These are phyloP conservation scores for Hirschioporus abietinus DNA, from an alignment of 768 basidiomycete genomes.

Conservation along the genomic window DNA sequence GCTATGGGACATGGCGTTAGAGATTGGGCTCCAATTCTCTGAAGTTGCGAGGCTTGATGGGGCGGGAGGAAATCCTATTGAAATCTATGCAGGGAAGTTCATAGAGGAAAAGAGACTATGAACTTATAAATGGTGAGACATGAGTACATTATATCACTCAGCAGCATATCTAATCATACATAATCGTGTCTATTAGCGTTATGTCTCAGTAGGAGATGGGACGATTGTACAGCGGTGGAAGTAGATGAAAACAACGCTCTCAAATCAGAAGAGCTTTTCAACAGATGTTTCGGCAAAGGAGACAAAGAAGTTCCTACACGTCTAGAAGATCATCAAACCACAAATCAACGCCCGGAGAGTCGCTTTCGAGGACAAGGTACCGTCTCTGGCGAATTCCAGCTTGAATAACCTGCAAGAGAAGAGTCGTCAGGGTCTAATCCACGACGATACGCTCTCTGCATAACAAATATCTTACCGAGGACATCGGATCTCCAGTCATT, in stretches of 20 bases:
- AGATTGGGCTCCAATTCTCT: constrained; percentile 50
- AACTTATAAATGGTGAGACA: constrained; percentile 17
- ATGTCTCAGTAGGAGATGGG: constrained; percentile 4
- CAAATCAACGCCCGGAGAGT: background rate
- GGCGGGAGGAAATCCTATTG: constrained; percentile 57
- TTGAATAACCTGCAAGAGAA: background rate
- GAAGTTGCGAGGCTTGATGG: constrained; percentile 52
- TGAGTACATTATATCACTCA: background rate
- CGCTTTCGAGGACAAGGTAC: background rate
- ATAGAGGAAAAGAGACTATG: background rate
- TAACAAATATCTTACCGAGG: background rate
- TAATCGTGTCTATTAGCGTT: constrained; percentile 1
- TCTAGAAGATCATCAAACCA: background rate
- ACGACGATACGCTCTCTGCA: background rate
- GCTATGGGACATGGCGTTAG: constrained; percentile 59
- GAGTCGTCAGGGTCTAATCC: background rate
- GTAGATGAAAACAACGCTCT: no score
- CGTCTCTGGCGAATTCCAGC: background rate
- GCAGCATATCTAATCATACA: constrained; percentile 4
- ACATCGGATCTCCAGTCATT: background rate
- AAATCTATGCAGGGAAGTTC: constrained; percentile 57
- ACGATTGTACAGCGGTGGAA: background rate
- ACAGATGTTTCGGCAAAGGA: background rate
- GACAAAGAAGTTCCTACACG: constrained; percentile 1
- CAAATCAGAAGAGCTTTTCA: background rate